Percentiles rank a stretch among this genome's conserved stretches.
These are phyloP conservation scores for Sphenostylis stenocarpa DNA, from an alignment of 306 rosid genomes.

Conservation along the genomic window DNA sequence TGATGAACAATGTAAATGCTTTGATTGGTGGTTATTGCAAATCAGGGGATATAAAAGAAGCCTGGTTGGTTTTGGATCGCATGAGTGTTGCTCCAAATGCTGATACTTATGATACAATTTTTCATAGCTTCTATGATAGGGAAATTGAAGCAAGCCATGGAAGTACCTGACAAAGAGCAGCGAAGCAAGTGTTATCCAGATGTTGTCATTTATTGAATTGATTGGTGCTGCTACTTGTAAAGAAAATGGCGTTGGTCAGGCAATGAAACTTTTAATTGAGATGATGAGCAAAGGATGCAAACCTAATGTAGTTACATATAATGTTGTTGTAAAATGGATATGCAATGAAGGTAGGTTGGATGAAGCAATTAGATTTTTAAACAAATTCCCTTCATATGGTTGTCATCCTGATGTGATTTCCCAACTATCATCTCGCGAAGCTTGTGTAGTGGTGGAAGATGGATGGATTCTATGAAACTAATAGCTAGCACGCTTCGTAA, in stretches of 20 bases:
- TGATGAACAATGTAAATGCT: conserved; percentile 73
- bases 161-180: conserved; percentile 61
- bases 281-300: conserved; percentile 76
- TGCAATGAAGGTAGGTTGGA: conserved; percentile 80
- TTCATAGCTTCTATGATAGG: conserved; percentile 71
- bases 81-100: conserved; percentile 73
- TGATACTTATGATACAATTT: conserved; percentile 65
- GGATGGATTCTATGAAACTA: conserved; percentile 81
- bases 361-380: conserved; percentile 71
- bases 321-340: conserved; percentile 61
- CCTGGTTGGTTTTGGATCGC: conserved; percentile 60
- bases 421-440: conserved; percentile 70
- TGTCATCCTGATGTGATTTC: conserved; percentile 78
- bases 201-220: conserved; percentile 72
- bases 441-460: conserved; percentile 76
- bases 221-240: conserved; percentile 84
- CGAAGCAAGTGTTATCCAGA: conserved; percentile 73
- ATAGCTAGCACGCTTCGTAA: conserved; percentile 63
- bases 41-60: conserved; percentile 69
- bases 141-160: conserved; percentile 71
- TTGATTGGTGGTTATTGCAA: conserved; percentile 40
- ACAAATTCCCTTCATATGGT: conserved; percentile 59
- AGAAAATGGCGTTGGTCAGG: conserved; percentile 77
- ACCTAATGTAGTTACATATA: conserved; percentile 77
- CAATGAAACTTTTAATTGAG: conserved; percentile 77